These are phyloP conservation scores for Nannizzia gypsea DNA, from an alignment of 2,329 filamentous ascomycete genomes.

Conservation along the genomic window DNA sequence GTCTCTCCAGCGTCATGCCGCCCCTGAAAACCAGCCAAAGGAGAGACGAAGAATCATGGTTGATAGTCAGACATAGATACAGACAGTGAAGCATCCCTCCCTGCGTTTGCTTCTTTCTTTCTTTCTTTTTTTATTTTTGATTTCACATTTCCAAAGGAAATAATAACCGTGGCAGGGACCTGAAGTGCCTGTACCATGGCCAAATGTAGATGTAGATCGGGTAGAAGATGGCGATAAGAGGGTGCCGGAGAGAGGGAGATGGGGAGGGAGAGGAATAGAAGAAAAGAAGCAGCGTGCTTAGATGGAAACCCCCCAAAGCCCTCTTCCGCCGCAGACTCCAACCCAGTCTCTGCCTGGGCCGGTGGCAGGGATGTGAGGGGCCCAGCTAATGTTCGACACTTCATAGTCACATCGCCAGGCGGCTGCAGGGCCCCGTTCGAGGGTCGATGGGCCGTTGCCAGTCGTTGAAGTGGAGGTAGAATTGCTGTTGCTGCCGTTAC, in stretches of 20 bases:
- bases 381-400: slow-evolving; percentile 38
- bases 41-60: too few species aligned
- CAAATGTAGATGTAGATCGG: background rate
- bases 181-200: background rate
- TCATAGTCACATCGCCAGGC: slow-evolving; percentile 38
- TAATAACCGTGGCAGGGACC: background rate
- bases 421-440: slow-evolving; percentile 34
- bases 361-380: slow-evolving; percentile 30
- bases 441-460: slow-evolving; percentile 19
- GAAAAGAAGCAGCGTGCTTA: slow-evolving; percentile 12
- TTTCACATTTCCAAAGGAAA: background rate
- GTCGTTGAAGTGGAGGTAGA: too few species aligned
- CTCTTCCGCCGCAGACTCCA: slow-evolving; percentile 36
- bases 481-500: background rate
- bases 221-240: background rate
- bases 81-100: background rate
- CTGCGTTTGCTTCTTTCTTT: background rate
- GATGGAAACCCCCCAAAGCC: slow-evolving; percentile 35
- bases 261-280: background rate
- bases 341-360: slow-evolving; percentile 30
- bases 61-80: too few species aligned
- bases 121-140: background rate
- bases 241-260: background rate
- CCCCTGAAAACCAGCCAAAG: too few species aligned
- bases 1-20: too few species aligned